Base-by-base conservation (phyloP, 148 eudicot species). In the Nepenthes gracilis region DNA sequence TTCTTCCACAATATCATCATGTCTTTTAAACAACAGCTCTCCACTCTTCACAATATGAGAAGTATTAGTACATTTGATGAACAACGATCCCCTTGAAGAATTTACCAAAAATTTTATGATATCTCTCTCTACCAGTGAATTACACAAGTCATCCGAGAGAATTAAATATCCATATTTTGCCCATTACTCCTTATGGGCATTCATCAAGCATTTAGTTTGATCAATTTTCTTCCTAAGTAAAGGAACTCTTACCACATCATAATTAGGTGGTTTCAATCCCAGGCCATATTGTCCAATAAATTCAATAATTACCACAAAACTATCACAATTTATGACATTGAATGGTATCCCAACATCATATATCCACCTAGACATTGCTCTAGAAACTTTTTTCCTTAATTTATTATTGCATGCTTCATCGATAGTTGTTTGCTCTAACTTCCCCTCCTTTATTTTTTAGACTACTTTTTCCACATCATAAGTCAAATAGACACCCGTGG, bases 271-370 rank as follows among this genome's bases (percentile, higher is more conserved):
- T 45, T 68, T 68, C 60, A 61, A 23, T 23, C 23, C 23, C 23
- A 23, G 23, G 6, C 70, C 63, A 59, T 9, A 67, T 59, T 51
- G 38, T 37, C 51, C 64, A 11, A 67, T 33, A 14, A 56, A 6
- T 33, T 68, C 65, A 40, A 40, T 35, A 11, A 7, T 36, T 12
- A 37, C 5, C 52, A 1, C 12, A 4, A 32, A 67, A 43, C 56
- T 66, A 35, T 37, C 49, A 52, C 37, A 43, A 9, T 33, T 53
- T 12, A 50, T 34, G 1, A 38, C 45, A 54, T 54, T 61, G 12
- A 68, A 60, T 6, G 59, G 52, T 14, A 60, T 67, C n/a, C 59
- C 53, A 0, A 8, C 60, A 40, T 68, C 65, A 55, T 68, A 61
- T 43, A 68, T 60, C 12, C 43, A 68, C 33, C 38, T 48, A 55